Conservation (phyloP, 2,329 filamentous ascomycete species). For the Curvularia hawaiiensis region DNA sequence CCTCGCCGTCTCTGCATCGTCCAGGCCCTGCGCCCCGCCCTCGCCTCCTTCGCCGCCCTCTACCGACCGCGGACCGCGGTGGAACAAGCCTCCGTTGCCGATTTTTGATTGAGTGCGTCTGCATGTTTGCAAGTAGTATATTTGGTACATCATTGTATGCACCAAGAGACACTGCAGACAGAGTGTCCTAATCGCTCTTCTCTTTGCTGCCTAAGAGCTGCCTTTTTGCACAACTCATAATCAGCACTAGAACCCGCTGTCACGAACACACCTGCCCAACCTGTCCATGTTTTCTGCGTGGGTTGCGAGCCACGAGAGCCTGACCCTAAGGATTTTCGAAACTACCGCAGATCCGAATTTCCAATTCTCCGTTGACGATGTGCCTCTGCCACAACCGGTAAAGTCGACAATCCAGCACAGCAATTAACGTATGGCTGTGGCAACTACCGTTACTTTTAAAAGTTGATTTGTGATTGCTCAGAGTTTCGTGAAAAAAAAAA, state of each 20-base stretch:
- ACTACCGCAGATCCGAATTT: conserved; percentile 3
- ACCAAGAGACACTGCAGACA: neutral
- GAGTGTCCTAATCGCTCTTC: neutral
- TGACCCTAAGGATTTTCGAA: neutral
- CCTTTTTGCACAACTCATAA: neutral
- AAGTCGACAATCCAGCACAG: no score
- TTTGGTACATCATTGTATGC: neutral
- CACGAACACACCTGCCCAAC: neutral
- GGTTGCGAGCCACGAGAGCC: neutral
- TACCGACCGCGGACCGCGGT: neutral
- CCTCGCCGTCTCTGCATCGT: neutral
- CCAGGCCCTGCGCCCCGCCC: neutral
- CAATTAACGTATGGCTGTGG: no score
- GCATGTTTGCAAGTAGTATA: neutral
- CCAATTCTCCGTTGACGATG: neutral
- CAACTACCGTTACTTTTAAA: no score
- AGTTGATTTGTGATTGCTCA: no score
- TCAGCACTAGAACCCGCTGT: neutral
- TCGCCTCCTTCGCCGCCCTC: conserved; percentile 4
- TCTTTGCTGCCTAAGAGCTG: neutral
- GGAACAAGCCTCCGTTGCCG: neutral
- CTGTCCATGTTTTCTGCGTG: neutral
- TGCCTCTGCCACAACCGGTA: no score
- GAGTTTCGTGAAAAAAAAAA: no score
- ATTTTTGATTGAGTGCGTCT: neutral